Base-by-base conservation (phyloP, 176 grass and related monocot genomes). In the Aegilops umbellulata region DNA sequence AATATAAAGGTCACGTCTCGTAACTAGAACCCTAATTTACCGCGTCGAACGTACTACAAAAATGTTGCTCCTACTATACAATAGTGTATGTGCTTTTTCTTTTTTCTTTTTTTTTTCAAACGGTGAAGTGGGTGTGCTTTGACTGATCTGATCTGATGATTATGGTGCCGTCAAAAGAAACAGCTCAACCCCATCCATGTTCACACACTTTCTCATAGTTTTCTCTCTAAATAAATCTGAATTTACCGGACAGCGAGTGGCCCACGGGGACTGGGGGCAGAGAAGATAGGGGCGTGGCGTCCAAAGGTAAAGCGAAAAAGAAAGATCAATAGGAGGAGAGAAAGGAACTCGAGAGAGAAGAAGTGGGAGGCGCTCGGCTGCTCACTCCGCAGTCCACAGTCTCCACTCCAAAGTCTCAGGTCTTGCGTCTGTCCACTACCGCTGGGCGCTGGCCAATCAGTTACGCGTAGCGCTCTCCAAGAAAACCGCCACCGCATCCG, bases 221-320 rank as follows among this genome's bases (percentile, higher is more conserved):
- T 51, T 73, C 17, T 27, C 7, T 3, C 2, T 7, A 53, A 53
- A 53, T 7, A 1, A 30, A 30, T 12, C 49, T 0, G 5, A 53
- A 76, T 76, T 26, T 20, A 19, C 8, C 4, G 15, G 25, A 75
- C 42, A 19, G 42, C 42, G 25, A 76, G 42, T 29, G 73, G 29
- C 44, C 42, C 73, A 13, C 17, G 7, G 27, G 25, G 44, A 76
- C 27, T 53, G 46, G 73, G 47, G 3, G 46, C n/a, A 74, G 71
- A 17, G 41, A 31, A 62, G 60, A 62, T 10, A 25, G 60, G 20
- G 60, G 7, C 17, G 55, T 22, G 41, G 41, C 41, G 72, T 44
- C 72, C 72, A 75, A 75, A 75, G 72, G 7, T 49, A 75, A 75
- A 75, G 72, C 72, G 29, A 6, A 19, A 74, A 73, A 44, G 72